A percentile compares a stretch with the other conserved stretches of the same genome.
Evolutionary conservation across 129 eudicot genomes (phyloP).

Genomic region (Ambrosia artemisiifolia): DNA sequence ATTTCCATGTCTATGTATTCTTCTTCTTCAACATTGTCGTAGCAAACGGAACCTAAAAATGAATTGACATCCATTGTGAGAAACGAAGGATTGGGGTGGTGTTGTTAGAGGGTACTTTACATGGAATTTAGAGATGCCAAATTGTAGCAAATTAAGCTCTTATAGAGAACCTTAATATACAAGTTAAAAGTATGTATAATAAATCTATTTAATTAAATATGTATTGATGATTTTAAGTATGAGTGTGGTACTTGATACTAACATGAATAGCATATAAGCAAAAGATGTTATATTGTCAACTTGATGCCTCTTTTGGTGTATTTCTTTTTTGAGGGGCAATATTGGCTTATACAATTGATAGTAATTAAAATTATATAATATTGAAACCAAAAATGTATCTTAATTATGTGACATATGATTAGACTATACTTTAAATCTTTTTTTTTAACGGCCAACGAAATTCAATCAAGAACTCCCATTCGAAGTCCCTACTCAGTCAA

Average conservation of each 20-base stretch:
- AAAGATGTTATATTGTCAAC: constrained; percentile 27
- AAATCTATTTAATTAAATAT: not conserved
- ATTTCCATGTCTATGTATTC: constrained; percentile 90
- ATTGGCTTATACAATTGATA: not conserved
- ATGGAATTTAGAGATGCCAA: constrained; percentile 24
- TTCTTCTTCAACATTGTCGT: constrained; percentile 40
- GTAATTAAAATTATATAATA: not conserved
- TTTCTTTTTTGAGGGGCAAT: constrained; percentile 7
- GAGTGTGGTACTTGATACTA: not conserved
- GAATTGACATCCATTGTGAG: constrained; percentile 21
- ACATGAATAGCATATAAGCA: constrained; percentile 26
- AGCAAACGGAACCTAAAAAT: constrained; percentile 19
- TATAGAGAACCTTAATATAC: constrained; percentile 19
- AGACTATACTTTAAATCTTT: too few species aligned
- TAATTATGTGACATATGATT: too few species aligned
- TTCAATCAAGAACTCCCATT: too few species aligned
- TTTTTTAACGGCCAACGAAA: too few species aligned
- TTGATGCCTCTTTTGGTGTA: not conserved
- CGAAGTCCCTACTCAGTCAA: too few species aligned
- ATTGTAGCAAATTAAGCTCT: constrained; percentile 12
- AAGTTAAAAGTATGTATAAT: constrained; percentile 8
- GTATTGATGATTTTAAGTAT: constrained; percentile 3
- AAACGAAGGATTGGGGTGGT: constrained; percentile 19
- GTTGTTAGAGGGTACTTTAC: constrained; percentile 8
- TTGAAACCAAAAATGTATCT: not conserved